phyloP scores from a whole-genome alignment of 495 filamentous ascomycete species.

The Podospora sp. region DNA sequence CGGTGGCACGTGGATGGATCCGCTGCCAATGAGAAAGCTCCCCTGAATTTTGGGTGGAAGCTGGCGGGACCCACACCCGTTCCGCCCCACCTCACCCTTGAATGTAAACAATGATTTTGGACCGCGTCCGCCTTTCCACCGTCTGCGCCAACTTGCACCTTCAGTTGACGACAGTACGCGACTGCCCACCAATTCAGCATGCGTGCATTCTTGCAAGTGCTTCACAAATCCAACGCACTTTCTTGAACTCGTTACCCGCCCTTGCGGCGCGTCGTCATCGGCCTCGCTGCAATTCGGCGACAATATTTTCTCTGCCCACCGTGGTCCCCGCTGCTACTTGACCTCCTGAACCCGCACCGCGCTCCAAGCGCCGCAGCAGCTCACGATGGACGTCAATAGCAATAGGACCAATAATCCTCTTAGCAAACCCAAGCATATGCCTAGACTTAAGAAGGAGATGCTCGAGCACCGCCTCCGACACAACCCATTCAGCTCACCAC shows the following conservation, averaged over 20 bases:
- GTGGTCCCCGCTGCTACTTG: background rate
- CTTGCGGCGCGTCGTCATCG: background rate
- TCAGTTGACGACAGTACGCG: background rate
- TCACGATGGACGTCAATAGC: conserved; percentile 40
- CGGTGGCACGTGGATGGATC: too few species aligned
- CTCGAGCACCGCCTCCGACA: conserved; percentile 38
- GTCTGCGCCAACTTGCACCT: background rate
- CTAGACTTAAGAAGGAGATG: conserved; percentile 42
- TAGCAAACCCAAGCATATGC: conserved; percentile 40
- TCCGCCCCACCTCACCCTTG: conserved; percentile 16
- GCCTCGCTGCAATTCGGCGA: background rate
- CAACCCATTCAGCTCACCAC: conserved; percentile 53
- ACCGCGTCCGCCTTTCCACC: conserved; percentile 12
- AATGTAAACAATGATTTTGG: conserved; percentile 15
- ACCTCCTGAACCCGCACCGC: conserved; percentile 10
- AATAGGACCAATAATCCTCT: conserved; percentile 29
- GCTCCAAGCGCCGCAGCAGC: conserved; percentile 30
- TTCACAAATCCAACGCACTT: background rate
- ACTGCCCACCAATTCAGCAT: conserved; percentile 10
- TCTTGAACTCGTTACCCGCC: background rate
- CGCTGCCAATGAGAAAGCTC: conserved; percentile 10
- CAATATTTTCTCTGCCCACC: background rate
- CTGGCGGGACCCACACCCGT: background rate
- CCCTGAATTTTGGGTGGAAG: background rate
- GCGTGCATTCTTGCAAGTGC: background rate